A percentile compares a stretch with the other conserved stretches of the same genome.
Evolutionary conservation across 768 basidiomycete species (phyloP).

Genomic region (Leccinellum albellum): DNA sequence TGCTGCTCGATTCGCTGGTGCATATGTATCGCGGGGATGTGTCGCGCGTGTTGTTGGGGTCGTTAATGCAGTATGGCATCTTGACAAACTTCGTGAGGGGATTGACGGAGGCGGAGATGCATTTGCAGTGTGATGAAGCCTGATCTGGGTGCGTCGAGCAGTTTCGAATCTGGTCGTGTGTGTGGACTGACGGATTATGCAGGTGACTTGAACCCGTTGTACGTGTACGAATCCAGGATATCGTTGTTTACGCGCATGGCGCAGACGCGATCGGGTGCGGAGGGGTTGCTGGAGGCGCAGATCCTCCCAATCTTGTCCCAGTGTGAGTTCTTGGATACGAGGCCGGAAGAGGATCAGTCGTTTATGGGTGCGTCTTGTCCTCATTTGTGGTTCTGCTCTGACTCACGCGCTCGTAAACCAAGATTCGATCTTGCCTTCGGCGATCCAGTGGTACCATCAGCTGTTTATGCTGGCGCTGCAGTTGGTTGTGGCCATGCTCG

Average conservation of each 20-base stretch:
- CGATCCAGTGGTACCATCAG: slow-evolving; percentile 87
- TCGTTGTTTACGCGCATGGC: slow-evolving; percentile 91
- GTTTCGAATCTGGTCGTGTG: not conserved
- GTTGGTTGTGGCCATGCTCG: slow-evolving; percentile 69
- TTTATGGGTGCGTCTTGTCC: slow-evolving; percentile 59
- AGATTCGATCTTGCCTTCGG: slow-evolving; percentile 81
- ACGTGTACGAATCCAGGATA: no score
- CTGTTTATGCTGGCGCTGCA: slow-evolving; percentile 84
- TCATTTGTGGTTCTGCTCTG: no score
- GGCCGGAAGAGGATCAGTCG: slow-evolving; percentile 77
- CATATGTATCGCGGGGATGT: no score
- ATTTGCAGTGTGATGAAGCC: slow-evolving; percentile 75
- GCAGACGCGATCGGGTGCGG: slow-evolving; percentile 79
- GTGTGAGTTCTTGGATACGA: slow-evolving; percentile 84
- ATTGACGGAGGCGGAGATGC: slow-evolving; percentile 65
- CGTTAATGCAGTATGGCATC: slow-evolving; percentile 70
- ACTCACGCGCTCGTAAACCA: slow-evolving; percentile 46
- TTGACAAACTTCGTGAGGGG: slow-evolving; percentile 82
- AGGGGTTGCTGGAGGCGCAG: slow-evolving; percentile 75
- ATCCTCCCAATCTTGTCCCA: slow-evolving; percentile 69
- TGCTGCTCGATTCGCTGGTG: slow-evolving; percentile 78
- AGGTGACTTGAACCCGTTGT: slow-evolving; percentile 89
- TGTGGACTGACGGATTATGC: not conserved
- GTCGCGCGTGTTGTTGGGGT: slow-evolving; percentile 53
- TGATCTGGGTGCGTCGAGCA: slow-evolving; percentile 69